Conservation (phyloP, 257 asterid genomes). For the Solanum etuberosum region DNA sequence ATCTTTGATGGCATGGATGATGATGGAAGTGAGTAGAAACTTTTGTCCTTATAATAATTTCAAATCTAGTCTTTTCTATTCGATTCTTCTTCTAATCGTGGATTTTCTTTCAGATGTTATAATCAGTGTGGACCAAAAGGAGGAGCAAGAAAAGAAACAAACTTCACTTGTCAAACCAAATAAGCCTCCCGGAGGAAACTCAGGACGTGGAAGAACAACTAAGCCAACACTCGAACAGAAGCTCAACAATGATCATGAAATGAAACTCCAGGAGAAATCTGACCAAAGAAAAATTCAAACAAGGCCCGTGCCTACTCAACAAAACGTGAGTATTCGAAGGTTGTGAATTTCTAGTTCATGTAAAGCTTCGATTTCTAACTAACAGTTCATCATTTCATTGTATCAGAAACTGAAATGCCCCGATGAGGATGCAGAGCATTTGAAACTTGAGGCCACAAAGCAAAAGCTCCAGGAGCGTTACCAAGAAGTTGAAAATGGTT, state of each 20-base stretch:
- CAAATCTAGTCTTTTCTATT: slow-evolving; percentile 19
- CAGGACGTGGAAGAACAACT: slow-evolving; percentile 32
- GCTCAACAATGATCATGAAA: slow-evolving; percentile 10
- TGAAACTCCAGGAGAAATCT: slow-evolving; percentile 24
- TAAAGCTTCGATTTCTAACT: not conserved
- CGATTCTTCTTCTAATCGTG: slow-evolving; percentile 31
- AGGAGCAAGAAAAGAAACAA: slow-evolving; percentile 27
- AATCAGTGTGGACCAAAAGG: slow-evolving; percentile 57
- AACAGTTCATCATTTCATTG: not conserved
- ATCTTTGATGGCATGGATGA: slow-evolving; percentile 93
- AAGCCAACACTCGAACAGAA: slow-evolving; percentile 30
- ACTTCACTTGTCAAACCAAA: slow-evolving; percentile 24
- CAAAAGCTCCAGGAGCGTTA: slow-evolving; percentile 85
- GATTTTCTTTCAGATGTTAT: slow-evolving; percentile 52
- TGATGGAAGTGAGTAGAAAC: slow-evolving; percentile 76
- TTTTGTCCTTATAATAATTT: slow-evolving; percentile 12
- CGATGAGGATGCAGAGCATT: slow-evolving; percentile 27
- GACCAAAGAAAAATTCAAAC: slow-evolving; percentile 22
- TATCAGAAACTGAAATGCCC: slow-evolving; percentile 26
- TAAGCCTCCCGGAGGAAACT: slow-evolving; percentile 16
- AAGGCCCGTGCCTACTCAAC: slow-evolving; percentile 34
- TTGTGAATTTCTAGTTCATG: not conserved
- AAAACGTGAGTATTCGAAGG: slow-evolving; percentile 27
- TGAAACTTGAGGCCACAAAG: slow-evolving; percentile 60
- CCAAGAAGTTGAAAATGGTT: slow-evolving; percentile 77